phyloP scores from a whole-genome alignment of 1,284 basidiomycete species.

The Fomitopsis pinicola region DNA sequence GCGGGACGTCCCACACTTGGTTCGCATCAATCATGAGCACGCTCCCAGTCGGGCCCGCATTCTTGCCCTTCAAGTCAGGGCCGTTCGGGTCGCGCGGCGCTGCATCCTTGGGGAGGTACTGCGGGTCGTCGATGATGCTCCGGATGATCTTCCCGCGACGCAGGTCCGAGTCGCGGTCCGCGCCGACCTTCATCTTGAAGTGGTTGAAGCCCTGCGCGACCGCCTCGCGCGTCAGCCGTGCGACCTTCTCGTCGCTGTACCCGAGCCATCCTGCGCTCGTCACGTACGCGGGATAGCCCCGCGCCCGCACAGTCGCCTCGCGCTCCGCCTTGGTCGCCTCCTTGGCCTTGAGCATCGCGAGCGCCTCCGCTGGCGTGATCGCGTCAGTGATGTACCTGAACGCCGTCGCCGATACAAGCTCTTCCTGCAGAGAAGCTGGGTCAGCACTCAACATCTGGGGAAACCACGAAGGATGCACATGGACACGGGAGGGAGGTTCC shows the following conservation, averaged over 20 bases:
- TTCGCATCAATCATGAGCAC: slow-evolving; percentile 98
- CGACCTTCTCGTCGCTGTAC: slow-evolving; percentile 91
- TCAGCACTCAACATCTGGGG: background rate
- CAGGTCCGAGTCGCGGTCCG: slow-evolving; percentile 77
- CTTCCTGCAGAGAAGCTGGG: slow-evolving; percentile 48
- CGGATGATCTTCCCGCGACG: slow-evolving; percentile 86
- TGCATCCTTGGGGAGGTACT: slow-evolving; percentile 54
- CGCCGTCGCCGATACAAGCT: slow-evolving; percentile 79
- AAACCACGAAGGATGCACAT: background rate
- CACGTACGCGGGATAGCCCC: slow-evolving; percentile 92
- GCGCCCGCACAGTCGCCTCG: slow-evolving; percentile 64
- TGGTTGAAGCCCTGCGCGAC: slow-evolving; percentile 88
- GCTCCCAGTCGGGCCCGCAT: slow-evolving; percentile 89
- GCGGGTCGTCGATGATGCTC: slow-evolving; percentile 90
- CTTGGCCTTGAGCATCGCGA: slow-evolving; percentile 76
- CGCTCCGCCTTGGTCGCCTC: slow-evolving; percentile 76
- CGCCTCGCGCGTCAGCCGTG: slow-evolving; percentile 81
- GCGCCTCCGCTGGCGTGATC: slow-evolving; percentile 87
- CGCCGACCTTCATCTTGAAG: slow-evolving; percentile 98
- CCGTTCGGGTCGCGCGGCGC: slow-evolving; percentile 61
- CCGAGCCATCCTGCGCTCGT: slow-evolving; percentile 93
- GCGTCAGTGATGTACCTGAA: slow-evolving; percentile 95
- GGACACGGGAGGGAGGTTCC: background rate
- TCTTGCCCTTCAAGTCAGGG: slow-evolving; percentile 75
- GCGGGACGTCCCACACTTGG: slow-evolving; percentile 93